Base-by-base conservation (phyloP, 2,329 filamentous ascomycete genomes). In the Lasiodiplodia citricola region DNA sequence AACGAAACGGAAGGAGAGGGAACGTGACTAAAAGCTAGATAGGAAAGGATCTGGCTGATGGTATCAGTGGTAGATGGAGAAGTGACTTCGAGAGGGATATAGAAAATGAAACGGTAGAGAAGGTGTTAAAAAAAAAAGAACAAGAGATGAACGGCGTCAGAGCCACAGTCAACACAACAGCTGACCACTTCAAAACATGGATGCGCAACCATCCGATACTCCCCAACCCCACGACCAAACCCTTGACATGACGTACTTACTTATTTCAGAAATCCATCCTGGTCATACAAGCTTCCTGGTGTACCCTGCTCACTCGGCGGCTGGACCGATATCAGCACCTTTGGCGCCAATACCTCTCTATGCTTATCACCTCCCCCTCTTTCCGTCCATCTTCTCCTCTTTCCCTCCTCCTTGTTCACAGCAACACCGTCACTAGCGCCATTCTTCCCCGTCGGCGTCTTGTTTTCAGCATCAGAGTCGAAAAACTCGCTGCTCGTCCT, bases 241-340 rank as follows among this genome's bases (percentile, higher is more conserved):
- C 44, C n/a, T 11, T 47, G 3, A 21, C 2, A n/a, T n/a, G 44
- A 21, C 2, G 44, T 14, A n/a, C n/a, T 6, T 47, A 25, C 47
- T 56, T 11, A 56, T n/a, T 23, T 72, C 69, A 78, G 68, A 72
- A 78, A 78, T 51, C 76, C 76, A 56, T 78, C 71, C 35, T 66
- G 71, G 72, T 79, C 77, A 69, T 79, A 79, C 71, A 78, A 74
- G 72, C 74, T 77, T 68, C 74, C 74, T 55, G 75, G 72, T 67
- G 73, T 78, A 25, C 72, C 71, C 50, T 52, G 41, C 55, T 50
- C 64, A 70, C 60, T 73, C 3, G 74, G 72, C 50, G 74, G 71
- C 63, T 70, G 66, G 13, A 76, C 69, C 25, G 73, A 68, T 41
- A 76, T 74, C 66, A 70, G 70, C n/a, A 71, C 57, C 31, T 52